Base-by-base conservation (phyloP, 139 green algal species). In the Chlorella sp. region DNA sequence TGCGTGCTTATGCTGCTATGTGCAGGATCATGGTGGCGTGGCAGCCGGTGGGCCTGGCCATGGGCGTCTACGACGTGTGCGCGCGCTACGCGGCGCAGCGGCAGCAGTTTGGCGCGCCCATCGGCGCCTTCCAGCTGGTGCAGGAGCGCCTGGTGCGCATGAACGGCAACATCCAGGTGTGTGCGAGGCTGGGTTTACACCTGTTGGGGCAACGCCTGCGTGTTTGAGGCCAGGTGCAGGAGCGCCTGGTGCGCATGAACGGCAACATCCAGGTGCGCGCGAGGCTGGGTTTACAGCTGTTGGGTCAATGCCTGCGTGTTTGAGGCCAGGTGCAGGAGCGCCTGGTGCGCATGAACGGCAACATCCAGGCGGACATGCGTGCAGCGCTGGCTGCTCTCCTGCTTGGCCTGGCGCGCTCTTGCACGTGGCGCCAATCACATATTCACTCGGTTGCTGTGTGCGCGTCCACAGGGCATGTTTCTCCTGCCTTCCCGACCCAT, bases 111-210 rank as follows among this genome's bases (percentile, higher is more conserved):
- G 90, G 89, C 27, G 49, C 83, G 1, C 82, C 89, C 23, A 78
- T 98, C 72, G 89, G 85, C 1, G 68, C 83, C 2, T 95, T 98
- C 81, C 92, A 97, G 80, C 77, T 97, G 34, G 68, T 85, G 76
- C 92, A 97, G 80, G 93, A 98, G 83, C 89, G 89, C 72, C 85
- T 98, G 67, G 81, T 86, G 35, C 82, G 93, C 74, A 98, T 98
- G 90, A 77, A 89, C 74, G 91, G 87, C 68, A 90, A 87, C 74
- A 82, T 93, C 32, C 87, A 95, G 81, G 85, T 89, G 49, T 26
- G 65, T 36, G 42, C 10, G 10, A 55, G 42, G 42, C 10, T 17
- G 42, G 42, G n/a, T n/a, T n/a, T n/a, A n/a, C n/a, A n/a, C n/a
- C n/a, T n/a, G n/a, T n/a, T n/a, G n/a, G n/a, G n/a, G n/a, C n/a